Conservation (phyloP, 2,329 filamentous ascomycete species). For the Fusarium clavum region DNA sequence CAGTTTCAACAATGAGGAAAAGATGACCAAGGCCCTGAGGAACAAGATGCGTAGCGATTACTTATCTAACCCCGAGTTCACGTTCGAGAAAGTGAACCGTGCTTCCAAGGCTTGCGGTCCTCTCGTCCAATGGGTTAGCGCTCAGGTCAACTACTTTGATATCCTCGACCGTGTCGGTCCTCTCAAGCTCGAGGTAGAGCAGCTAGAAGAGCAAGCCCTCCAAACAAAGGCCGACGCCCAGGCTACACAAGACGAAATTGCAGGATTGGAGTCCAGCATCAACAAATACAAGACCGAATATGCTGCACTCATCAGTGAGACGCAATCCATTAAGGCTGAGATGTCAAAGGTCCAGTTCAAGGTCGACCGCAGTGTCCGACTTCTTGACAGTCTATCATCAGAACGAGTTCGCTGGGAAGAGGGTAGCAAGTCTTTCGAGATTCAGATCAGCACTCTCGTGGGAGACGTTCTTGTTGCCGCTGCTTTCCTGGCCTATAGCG, state of each 20-base stretch:
- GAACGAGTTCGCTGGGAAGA: constrained; percentile 95
- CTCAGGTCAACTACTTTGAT: constrained; percentile 97
- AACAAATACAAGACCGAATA: constrained; percentile 97
- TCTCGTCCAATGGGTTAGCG: constrained; percentile 95
- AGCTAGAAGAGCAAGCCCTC: constrained; percentile 87
- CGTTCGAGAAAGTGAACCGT: constrained; percentile 94
- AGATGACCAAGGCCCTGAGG: constrained; percentile 88
- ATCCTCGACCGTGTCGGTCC: constrained; percentile 95
- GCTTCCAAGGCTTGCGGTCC: constrained; percentile 97
- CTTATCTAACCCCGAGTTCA: constrained; percentile 93
- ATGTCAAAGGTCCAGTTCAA: constrained; percentile 98
- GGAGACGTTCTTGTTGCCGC: constrained; percentile 97
- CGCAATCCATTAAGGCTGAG: constrained; percentile 95
- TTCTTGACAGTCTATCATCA: constrained; percentile 94
- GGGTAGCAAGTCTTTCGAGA: constrained; percentile 97
- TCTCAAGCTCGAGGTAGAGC: constrained; percentile 86
- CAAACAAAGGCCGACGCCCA: constrained; percentile 94
- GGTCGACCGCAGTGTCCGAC: constrained; percentile 93
- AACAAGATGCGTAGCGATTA: constrained; percentile 94
- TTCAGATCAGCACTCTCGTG: constrained; percentile 95
- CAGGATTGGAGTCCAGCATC: constrained; percentile 87
- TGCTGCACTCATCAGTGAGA: constrained; percentile 94
- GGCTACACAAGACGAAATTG: constrained; percentile 89
- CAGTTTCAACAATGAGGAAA: constrained; percentile 93
- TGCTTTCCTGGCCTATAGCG: constrained; percentile 95